Percentiles rank a stretch among this genome's conserved stretches.
Evolutionary conservation across 805 yeast genomes (phyloP).

Genomic region (Kazachstania viticola): DNA sequence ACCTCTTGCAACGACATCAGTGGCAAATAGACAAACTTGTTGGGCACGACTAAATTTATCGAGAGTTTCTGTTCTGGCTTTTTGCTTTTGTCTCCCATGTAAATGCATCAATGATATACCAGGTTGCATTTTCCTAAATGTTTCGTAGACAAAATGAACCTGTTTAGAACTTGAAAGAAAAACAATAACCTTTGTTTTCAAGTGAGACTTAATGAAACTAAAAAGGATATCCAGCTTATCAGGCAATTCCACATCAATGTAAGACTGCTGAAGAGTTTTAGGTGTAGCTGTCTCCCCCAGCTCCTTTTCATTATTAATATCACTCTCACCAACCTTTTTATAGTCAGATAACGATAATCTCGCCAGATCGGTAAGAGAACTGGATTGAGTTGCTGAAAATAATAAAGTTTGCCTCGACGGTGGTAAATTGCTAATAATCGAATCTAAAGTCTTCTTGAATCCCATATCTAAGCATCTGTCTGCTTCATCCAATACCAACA

Average conservation of each 20-base stretch:
- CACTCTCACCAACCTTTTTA: slow-evolving; percentile 35
- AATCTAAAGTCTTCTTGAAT: slow-evolving; percentile 71
- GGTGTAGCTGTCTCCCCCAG: slow-evolving; percentile 58
- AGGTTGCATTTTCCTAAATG: slow-evolving; percentile 79
- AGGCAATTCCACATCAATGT: slow-evolving; percentile 54
- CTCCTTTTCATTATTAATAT: slow-evolving; percentile 52
- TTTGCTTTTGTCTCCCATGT: slow-evolving; percentile 84
- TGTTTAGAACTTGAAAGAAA: slow-evolving; percentile 83
- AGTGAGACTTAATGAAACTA: slow-evolving; percentile 76
- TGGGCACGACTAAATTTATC: slow-evolving; percentile 67
- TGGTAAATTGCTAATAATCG: slow-evolving; percentile 67
- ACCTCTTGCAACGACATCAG: slow-evolving; percentile 88
- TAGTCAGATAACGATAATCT: slow-evolving; percentile 39
- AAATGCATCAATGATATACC: slow-evolving; percentile 80
- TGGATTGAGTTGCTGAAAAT: slow-evolving; percentile 85
- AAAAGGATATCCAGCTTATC: slow-evolving; percentile 80
- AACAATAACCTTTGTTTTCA: slow-evolving; percentile 69
- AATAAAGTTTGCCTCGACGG: slow-evolving; percentile 71
- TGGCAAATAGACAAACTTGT: slow-evolving; percentile 73
- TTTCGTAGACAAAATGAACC: slow-evolving; percentile 80
- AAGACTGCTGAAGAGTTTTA: slow-evolving; percentile 72
- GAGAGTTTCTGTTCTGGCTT: slow-evolving; percentile 77
- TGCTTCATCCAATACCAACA: slow-evolving; percentile 81
- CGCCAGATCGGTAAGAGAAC: slow-evolving; percentile 71
- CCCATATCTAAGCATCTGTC: slow-evolving; percentile 93